phyloP scores from a whole-genome alignment of 2,329 filamentous ascomycete species.

The Triangularia verruculosa region DNA sequence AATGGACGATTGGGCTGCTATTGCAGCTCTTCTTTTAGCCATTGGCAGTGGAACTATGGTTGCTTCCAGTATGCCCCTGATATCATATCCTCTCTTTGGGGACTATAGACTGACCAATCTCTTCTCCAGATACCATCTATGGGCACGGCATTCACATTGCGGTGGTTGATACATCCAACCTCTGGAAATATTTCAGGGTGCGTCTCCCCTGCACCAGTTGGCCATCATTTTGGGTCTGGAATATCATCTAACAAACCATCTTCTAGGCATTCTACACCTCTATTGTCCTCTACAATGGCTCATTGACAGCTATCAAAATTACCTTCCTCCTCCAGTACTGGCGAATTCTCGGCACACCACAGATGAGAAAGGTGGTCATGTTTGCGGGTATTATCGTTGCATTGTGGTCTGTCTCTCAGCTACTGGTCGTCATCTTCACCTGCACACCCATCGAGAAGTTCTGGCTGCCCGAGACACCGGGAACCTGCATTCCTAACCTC shows the following conservation, averaged over 20 bases:
- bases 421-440: slow-evolving; percentile 36
- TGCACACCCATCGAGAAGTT: slow-evolving; percentile 37
- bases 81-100: background rate
- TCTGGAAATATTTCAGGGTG: slow-evolving; percentile 26
- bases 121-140: slow-evolving; percentile 20
- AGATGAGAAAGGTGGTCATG: slow-evolving; percentile 33
- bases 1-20: slow-evolving; percentile 27
- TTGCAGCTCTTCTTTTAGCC: slow-evolving; percentile 23
- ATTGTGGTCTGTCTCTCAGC: slow-evolving; percentile 37
- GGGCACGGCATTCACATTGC: slow-evolving; percentile 25
- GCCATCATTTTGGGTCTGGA: background rate
- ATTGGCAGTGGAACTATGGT: slow-evolving; percentile 24
- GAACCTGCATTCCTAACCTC: slow-evolving; percentile 34
- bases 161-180: slow-evolving; percentile 10
- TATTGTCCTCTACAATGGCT: slow-evolving; percentile 38
- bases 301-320: slow-evolving; percentile 36
- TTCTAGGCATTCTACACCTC: slow-evolving; percentile 39
- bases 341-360: slow-evolving; percentile 35
- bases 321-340: slow-evolving; percentile 40
- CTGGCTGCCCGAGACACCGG: slow-evolving; percentile 31
- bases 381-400: slow-evolving; percentile 33
- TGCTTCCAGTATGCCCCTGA: slow-evolving; percentile 7
- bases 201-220: background rate
- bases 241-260: background rate
- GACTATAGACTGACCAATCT: background rate